Evolutionary conservation across 805 yeast genomes (phyloP), one percentile per base, ranked within the genome.

Genomic region (Lachancea sp.): DNA sequence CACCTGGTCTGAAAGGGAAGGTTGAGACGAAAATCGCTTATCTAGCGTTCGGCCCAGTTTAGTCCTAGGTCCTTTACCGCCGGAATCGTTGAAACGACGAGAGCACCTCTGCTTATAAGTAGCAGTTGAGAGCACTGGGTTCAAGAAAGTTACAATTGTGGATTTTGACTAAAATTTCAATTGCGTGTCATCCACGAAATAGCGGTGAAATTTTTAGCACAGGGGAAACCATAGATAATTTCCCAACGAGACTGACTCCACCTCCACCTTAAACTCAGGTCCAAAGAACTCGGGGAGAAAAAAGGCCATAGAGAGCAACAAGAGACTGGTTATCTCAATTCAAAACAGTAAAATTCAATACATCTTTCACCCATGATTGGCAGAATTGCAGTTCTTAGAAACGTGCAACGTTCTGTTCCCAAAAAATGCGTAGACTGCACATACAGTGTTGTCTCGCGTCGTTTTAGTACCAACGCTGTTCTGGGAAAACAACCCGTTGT

Each of bases 361-460:
- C 31, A 29, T 7, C 11, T 13, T 8, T 4, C 31, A 29, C 13
- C 35, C 10, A 32, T 32, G 35, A 13, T 32, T 3, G 19, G 35
- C 13, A 32, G 35, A 32, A 17, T 32, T 17, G 25, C 15, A 27
- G 27, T 29, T 26, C n/a, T 17, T 9, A 38, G 22, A 38, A 27
- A 13, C 22, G 13, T 29, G 16, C 15, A 19, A 7, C 38, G 16
- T 11, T 18, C 27, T 5, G 27, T 15, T 12, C 20, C 16, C 11
- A 16, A 35, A 27, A 12, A 15, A 26, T 10, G 17, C 25, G 13
- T 13, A 8, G 8, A 22, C 25, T 22, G 25, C n/a, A 12, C 16
- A 27, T 29, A 39, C 45, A 42, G 41, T 20, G 33, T 35, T 19
- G 27, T 35, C 2, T 31, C 36, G 18, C 45, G 45, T 16, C 41